phyloP scores from a whole-genome alignment of 2,329 filamentous ascomycete genomes.

The Xenosphaeropsis pyriputrescens region DNA sequence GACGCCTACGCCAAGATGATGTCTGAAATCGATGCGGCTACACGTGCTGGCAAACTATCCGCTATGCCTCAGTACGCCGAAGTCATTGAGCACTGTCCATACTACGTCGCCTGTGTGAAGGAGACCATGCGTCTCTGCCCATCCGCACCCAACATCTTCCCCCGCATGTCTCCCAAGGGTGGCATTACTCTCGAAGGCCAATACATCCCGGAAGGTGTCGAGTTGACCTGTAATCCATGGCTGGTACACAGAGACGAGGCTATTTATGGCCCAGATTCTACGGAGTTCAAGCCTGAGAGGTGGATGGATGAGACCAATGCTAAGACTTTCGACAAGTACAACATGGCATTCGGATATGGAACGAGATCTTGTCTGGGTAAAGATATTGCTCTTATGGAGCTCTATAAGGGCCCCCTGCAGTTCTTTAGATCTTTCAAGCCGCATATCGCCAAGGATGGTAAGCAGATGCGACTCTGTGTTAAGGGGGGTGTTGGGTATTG shows the following conservation, averaged over 20 bases:
- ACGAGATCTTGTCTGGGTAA: constrained; percentile 30
- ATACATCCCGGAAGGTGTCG: constrained; percentile 15
- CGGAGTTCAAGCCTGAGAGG: constrained; percentile 30
- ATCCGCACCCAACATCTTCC: constrained; percentile 33
- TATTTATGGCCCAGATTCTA: constrained; percentile 26
- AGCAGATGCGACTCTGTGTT: constrained; percentile 21
- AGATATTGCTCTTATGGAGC: constrained; percentile 35
- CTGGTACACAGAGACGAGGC: constrained; percentile 26
- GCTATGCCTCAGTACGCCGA: constrained; percentile 25
- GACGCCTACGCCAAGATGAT: constrained; percentile 29
- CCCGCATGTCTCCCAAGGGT: constrained; percentile 23
- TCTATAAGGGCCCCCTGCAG: constrained; percentile 29
- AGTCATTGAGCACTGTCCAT: constrained; percentile 25
- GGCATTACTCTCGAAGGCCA: constrained; percentile 10
- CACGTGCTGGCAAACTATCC: constrained; percentile 17
- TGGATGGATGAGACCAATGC: constrained; percentile 27
- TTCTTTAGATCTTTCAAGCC: constrained; percentile 25
- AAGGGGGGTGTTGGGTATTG: constrained; percentile 27
- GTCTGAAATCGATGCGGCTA: constrained; percentile 26
- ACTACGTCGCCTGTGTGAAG: constrained; percentile 32
- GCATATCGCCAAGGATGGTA: constrained; percentile 14
- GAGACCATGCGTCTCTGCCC: constrained; percentile 34
- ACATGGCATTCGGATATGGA: constrained; percentile 34
- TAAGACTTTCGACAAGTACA: constrained; percentile 28
- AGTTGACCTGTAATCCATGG: constrained; percentile 31